Percentiles rank a stretch among this genome's conserved stretches.
Evolutionary conservation across 2,329 filamentous ascomycete genomes (phyloP).

Genomic region (Pyrenochaeta sp.): DNA sequence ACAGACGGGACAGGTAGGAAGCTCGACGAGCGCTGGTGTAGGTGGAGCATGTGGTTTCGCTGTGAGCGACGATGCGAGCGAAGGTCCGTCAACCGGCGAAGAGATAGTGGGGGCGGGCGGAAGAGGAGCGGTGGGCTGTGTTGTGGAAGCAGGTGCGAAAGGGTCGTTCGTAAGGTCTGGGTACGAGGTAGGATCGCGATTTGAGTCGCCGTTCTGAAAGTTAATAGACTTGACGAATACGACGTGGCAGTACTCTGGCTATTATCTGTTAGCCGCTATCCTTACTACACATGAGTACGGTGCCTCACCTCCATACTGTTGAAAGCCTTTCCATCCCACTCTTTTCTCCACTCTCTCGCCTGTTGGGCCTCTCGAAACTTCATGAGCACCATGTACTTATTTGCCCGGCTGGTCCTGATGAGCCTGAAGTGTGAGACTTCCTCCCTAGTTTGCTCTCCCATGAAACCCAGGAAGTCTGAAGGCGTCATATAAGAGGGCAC

Average conservation of each 20-base stretch:
- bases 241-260: constrained; percentile 94
- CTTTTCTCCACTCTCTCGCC: constrained; percentile 80
- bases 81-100: constrained; percentile 42
- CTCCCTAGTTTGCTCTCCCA: constrained; percentile 85
- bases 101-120: constrained; percentile 41
- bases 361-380: constrained; percentile 82
- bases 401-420: constrained; percentile 87
- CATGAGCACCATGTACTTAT: constrained; percentile 94
- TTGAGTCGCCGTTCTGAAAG: constrained; percentile 70
- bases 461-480: constrained; percentile 87
- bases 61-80: constrained; percentile 57
- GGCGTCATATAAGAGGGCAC: constrained; percentile 94
- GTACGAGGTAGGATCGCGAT: constrained; percentile 60
- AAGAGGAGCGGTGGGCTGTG: constrained; percentile 46
- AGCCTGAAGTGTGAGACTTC: constrained; percentile 94
- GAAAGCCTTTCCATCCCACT: constrained; percentile 93
- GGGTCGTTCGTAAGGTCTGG: constrained; percentile 71
- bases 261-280: constrained; percentile 17
- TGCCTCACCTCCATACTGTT: constrained; percentile 82
- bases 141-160: constrained; percentile 65
- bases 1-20: constrained; percentile 96
- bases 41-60: constrained; percentile 73
- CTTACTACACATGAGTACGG: neutral
- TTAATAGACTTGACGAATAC: constrained; percentile 94
- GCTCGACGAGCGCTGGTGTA: constrained; percentile 85